Evolutionary conservation across 2,329 filamentous ascomycete species (phyloP), one percentile per base, ranked within the genome.

Genomic region (Colletotrichum acutatum): DNA sequence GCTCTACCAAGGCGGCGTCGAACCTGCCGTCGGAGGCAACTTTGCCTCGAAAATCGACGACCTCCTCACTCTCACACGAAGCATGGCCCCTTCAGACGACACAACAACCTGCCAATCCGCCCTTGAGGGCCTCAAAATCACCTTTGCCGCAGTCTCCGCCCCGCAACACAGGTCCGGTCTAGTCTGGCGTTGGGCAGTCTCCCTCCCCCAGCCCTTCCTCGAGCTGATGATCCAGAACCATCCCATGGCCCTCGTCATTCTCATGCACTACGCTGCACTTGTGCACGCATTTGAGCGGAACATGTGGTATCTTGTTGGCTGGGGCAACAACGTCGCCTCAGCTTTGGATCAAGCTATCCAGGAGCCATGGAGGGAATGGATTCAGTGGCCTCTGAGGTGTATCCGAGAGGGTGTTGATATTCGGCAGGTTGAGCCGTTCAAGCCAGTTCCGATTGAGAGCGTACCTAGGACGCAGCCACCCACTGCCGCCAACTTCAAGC

Each of bases 221-320:
- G 75, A 76, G 61, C 49, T 76, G 52, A 65, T 76, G 34, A 64
- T 42, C 61, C 62, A 68, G 37, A 68, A 71, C 9, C 68, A 75
- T 30, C 74, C 66, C 0, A 74, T 76, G 67, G 75, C 75, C 8
- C 74, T 76, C 19, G 67, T 75, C 52, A 75, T 76, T 1, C 54
- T 76, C 32, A 75, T 74, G 70, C 74, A 76, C 60, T 76, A 74
- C 59, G 75, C 75, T 16, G 75, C 75, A 26, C 46, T 76, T 32
- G 70, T 70, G 2, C 57, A 71, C 5, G 61, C 75, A 0, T 60
- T 65, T 22, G 71, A 72, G n/a, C 60, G 61, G 4, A 70, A 72
- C 22, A 37, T 70, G 26, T 76, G 75, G 75, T 72, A 70, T 4
- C 71, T 72, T 28, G n/a, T 49, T 14, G 71, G 66, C 3, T 72